A percentile compares a stretch with the other conserved stretches of the same genome.
phyloP scores from a whole-genome alignment of 495 filamentous ascomycete genomes.

The Hypoxylon lenormandii region DNA sequence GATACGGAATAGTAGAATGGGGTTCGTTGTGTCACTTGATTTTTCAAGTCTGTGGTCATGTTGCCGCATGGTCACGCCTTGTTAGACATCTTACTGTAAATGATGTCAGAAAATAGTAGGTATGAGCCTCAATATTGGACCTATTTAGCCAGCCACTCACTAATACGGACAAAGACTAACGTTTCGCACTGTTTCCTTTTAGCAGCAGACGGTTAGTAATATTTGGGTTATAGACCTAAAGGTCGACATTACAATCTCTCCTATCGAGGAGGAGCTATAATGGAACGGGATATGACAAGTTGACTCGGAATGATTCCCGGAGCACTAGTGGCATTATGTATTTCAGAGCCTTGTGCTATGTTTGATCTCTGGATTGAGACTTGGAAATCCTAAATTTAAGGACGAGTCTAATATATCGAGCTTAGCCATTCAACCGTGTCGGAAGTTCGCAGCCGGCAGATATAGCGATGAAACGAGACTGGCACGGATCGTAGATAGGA shows the following conservation, averaged over 20 bases:
- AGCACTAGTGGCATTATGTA: background rate
- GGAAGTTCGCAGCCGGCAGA: constrained; percentile 2
- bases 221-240: too few relatives aligned
- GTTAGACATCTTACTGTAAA: background rate
- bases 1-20: constrained; percentile 32
- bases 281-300: background rate
- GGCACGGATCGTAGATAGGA: background rate
- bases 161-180: constrained; percentile 2
- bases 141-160: background rate
- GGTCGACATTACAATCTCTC: background rate
- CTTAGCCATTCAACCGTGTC: constrained; percentile 27
- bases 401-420: constrained; percentile 11
- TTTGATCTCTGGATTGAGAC: constrained; percentile 1
- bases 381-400: constrained; percentile 23
- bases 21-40: constrained; percentile 42
- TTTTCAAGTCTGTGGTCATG: constrained; percentile 27
- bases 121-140: background rate
- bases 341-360: constrained; percentile 2
- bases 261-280: background rate
- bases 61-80: constrained; percentile 21
- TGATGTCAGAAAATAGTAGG: constrained; percentile 27
- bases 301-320: background rate
- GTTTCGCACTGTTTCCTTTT: too few relatives aligned
- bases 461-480: constrained; percentile 16
- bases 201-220: too few relatives aligned